These are phyloP conservation scores for Aspergillus ostianus DNA, from an alignment of 495 filamentous ascomycete genomes.

Conservation along the genomic window DNA sequence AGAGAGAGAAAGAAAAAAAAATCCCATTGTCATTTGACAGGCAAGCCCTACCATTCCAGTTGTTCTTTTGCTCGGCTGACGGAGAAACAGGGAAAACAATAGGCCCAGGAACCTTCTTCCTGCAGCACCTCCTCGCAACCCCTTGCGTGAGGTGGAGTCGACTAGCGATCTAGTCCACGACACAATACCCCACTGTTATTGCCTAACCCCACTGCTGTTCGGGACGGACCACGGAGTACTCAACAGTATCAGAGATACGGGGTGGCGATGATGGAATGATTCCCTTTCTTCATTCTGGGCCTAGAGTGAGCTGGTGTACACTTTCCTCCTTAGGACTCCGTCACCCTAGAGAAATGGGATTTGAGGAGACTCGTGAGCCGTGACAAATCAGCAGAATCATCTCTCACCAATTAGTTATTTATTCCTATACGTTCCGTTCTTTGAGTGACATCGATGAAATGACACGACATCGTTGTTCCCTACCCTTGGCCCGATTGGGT, in stretches of 20 bases:
- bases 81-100: conserved; percentile 15
- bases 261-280: not conserved
- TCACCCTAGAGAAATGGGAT: not conserved
- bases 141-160: conserved; percentile 26
- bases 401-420: not conserved
- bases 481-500: not conserved
- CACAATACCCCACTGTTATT: conserved; percentile 16
- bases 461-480: not conserved
- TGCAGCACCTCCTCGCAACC: conserved; percentile 22
- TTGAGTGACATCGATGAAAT: not conserved
- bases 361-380: not conserved
- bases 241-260: conserved; percentile 19
- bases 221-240: conserved; percentile 15
- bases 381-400: not conserved
- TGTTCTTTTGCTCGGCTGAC: conserved; percentile 18
- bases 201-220: conserved; percentile 11
- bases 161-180: conserved; percentile 17
- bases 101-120: conserved; percentile 26
- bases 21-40: conserved; percentile 18
- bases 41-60: conserved; percentile 22
- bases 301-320: not conserved
- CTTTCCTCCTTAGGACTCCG: not conserved
- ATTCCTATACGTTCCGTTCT: not conserved
- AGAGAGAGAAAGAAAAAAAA: conserved; percentile 1
- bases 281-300: not conserved